Evolutionary conservation across 169 alveolate species (phyloP), one percentile per base, ranked within the genome.

Genomic region (Miamiensis avidus): DNA sequence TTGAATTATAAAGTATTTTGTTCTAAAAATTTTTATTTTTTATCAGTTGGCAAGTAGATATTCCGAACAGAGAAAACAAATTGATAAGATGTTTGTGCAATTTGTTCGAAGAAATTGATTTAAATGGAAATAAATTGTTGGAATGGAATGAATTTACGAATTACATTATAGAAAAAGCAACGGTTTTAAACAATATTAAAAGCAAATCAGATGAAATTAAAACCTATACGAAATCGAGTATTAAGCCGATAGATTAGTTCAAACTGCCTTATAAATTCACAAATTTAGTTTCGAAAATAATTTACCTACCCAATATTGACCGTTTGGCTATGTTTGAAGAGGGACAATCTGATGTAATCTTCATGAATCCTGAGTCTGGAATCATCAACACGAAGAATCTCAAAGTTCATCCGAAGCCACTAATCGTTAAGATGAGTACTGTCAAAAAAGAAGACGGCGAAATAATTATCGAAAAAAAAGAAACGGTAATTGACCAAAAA

Each of bases 81-180:
- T 78, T 95, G 81, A 93, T 93, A 0, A 91, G 94, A 74, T 87
- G 90, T 82, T 86, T 95, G 74, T 85, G 90, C 16, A 88, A 94
- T n/a, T 82, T 95, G n/a, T 95, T 93, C 87, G 92, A 93, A 34
- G 98, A 95, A 82, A 95, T 91, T 31, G 97, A 94, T 83, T 84
- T 94, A 82, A 94, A 94, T 88, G 95, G 93, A 30, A 94, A 94
- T 82, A 95, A 94, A 0, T 89, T 85, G 76, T 92, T 91, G 82
- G 97, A 94, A 78, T 94, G 97, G 95, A 93, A 94, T 74, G 97
- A 94, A 88, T 94, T 94, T 74, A 94, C 97, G 0, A 92, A 92
- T 87, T 94, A 94, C 86, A 92, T 94, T 26, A 91, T 94, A 26
- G 95, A 94, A 81, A 90, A 91, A 87, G 95, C 95, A 34, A 92